Percentiles rank a stretch among this genome's conserved stretches.
Evolutionary conservation across 345 rosid genomes (phyloP).

Genomic region (Eucalyptus microcorys): DNA sequence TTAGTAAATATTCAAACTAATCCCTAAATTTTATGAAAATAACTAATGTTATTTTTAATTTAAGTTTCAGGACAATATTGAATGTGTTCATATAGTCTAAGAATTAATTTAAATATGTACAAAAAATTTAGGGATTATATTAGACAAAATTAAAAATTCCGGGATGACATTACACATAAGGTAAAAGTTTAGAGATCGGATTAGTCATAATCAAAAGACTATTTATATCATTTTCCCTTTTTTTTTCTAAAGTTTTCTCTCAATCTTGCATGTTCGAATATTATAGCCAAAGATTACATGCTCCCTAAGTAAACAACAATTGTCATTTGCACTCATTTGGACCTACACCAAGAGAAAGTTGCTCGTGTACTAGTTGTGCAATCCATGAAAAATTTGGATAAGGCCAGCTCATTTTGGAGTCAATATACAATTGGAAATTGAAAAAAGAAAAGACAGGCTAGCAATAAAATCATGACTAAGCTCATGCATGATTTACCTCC

Average conservation of each 20-base stretch:
- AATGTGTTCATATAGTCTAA: no score
- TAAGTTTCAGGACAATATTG: background rate
- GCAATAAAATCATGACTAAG: background rate
- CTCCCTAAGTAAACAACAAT: background rate
- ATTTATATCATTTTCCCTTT: no score
- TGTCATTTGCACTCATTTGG: background rate
- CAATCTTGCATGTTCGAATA: background rate
- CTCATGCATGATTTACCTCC: background rate
- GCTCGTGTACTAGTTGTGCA: background rate
- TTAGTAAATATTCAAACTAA: no score
- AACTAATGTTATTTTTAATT: no score
- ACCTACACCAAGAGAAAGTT: background rate
- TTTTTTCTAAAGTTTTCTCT: background rate
- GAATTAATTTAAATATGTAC: no score
- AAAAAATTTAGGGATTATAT: no score
- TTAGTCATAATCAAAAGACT: no score
- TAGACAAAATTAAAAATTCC: rapidly evolving
- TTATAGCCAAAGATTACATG: background rate
- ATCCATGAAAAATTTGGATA: background rate
- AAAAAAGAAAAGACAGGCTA: background rate
- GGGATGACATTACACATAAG: background rate
- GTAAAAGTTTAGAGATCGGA: rapidly evolving
- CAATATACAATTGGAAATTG: background rate
- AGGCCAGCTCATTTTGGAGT: background rate
- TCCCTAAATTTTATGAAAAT: background rate